Percentiles rank a stretch among this genome's conserved stretches.
Evolutionary conservation across 2,329 filamentous ascomycete genomes (phyloP).

Genomic region (Fusarium sp.): DNA sequence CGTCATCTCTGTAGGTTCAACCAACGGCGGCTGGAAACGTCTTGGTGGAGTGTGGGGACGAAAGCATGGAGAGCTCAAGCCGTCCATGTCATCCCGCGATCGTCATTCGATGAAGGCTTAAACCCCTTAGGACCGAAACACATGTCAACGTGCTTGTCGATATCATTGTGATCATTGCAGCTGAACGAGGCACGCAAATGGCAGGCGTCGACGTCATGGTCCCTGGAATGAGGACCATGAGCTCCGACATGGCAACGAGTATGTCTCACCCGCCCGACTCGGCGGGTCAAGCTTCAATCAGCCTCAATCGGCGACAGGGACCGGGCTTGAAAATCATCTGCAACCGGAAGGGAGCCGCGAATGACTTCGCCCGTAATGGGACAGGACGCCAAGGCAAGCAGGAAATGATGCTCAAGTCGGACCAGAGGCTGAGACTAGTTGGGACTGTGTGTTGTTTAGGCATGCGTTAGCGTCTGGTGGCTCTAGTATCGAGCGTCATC

Average conservation of each 20-base stretch:
- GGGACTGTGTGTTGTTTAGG: slow-evolving; percentile 16
- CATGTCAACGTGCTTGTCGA: slow-evolving; percentile 11
- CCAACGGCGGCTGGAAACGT: slow-evolving; percentile 7
- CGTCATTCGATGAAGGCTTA: slow-evolving; percentile 22
- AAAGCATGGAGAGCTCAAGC: slow-evolving; percentile 25
- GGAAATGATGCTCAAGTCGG: slow-evolving; percentile 20
- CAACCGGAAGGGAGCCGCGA: slow-evolving; percentile 15
- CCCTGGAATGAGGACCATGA: neutral
- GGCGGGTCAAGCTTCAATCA: slow-evolving; percentile 21
- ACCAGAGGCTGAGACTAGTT: slow-evolving; percentile 25
- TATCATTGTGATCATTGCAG: slow-evolving; percentile 13
- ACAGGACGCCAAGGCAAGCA: neutral
- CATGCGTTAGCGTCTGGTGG: slow-evolving; percentile 18
- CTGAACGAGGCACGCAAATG: slow-evolving; percentile 12
- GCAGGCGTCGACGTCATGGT: slow-evolving; percentile 21
- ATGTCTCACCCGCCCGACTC: slow-evolving; percentile 19
- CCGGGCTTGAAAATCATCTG: slow-evolving; percentile 2
- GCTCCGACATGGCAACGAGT: slow-evolving; percentile 7
- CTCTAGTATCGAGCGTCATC: slow-evolving; percentile 27
- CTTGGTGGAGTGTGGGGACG: slow-evolving; percentile 2
- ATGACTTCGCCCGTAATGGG: slow-evolving; percentile 19
- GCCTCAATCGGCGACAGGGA: neutral
- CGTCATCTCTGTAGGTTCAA: slow-evolving; percentile 23
- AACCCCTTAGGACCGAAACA: slow-evolving; percentile 3
- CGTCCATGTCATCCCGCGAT: slow-evolving; percentile 38